Percentiles rank a stretch among this genome's conserved stretches.
Conservation (phyloP, 2,329 filamentous ascomycete species). For the Fusarium domesticum region DNA sequence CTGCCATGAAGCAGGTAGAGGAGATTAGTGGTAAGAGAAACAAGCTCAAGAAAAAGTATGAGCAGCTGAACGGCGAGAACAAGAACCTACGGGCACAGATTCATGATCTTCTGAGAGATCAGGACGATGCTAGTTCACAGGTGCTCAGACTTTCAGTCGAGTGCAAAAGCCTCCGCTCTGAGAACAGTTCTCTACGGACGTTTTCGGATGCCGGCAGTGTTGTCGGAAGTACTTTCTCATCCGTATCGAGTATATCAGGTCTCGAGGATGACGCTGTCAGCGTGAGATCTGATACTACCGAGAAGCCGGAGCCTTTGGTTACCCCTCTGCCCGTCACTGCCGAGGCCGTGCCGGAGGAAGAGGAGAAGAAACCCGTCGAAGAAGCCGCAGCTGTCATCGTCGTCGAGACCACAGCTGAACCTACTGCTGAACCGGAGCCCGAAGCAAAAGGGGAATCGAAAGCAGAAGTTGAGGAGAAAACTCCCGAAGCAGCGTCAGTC, state of each 20-base stretch:
- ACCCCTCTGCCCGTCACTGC: constrained; percentile 14
- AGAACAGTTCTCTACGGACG: constrained; percentile 22
- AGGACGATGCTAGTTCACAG: constrained; percentile 24
- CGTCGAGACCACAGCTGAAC: constrained; percentile 1
- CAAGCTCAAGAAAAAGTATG: constrained; percentile 25
- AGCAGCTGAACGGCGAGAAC: constrained; percentile 18
- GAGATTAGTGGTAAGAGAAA: constrained; percentile 24
- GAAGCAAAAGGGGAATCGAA: constrained; percentile 1
- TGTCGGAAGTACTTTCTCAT: constrained; percentile 21
- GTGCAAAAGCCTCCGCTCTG: constrained; percentile 18
- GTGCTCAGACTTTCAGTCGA: constrained; percentile 26
- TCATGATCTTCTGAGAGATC: constrained; percentile 18
- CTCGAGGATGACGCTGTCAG: constrained; percentile 15
- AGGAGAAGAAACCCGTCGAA: constrained; percentile 3
- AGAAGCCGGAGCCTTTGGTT: constrained; percentile 20
- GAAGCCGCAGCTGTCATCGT: constrained; percentile 5
- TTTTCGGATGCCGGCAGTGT: constrained; percentile 23
- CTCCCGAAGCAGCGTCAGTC: constrained; percentile 8
- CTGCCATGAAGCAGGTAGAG: constrained; percentile 18
- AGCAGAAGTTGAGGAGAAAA: constrained; percentile 5
- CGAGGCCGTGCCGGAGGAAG: constrained; percentile 14
- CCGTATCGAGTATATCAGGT: constrained; percentile 8
- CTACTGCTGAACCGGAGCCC: background rate
- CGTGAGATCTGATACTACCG: constrained; percentile 21
- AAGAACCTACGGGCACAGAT: constrained; percentile 20